Conservation (phyloP, 2,329 filamentous ascomycete genomes). For the Aspergillus sp. region DNA sequence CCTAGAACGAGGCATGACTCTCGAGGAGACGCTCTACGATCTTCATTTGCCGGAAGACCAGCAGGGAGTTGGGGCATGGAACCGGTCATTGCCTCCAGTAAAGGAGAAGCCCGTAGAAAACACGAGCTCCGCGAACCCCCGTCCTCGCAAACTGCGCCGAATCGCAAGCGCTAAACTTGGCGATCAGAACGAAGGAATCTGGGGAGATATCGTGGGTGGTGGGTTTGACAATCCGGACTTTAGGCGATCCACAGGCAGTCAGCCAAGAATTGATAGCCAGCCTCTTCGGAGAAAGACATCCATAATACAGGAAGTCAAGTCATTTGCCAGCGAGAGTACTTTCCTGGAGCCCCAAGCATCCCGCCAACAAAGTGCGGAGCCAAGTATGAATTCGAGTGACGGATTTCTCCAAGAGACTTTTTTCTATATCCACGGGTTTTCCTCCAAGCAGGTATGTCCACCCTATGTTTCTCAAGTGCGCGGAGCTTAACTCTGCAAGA, state of each 20-base stretch:
- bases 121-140: constrained; percentile 52
- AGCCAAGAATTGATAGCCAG: constrained; percentile 19
- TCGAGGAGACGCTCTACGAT: constrained; percentile 84
- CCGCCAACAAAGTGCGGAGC: constrained; percentile 14
- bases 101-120: constrained; percentile 36
- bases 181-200: constrained; percentile 78
- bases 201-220: constrained; percentile 76
- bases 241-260: constrained; percentile 25
- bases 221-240: constrained; percentile 28
- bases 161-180: constrained; percentile 81
- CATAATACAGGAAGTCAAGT: constrained; percentile 32
- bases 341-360: constrained; percentile 26
- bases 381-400: constrained; percentile 29
- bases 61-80: constrained; percentile 76
- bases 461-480: background rate
- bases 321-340: constrained; percentile 38
- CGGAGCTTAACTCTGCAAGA: constrained; percentile 23
- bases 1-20: constrained; percentile 78
- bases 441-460: constrained; percentile 49
- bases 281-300: constrained; percentile 17
- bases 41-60: constrained; percentile 66
- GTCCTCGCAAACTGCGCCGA: constrained; percentile 78
- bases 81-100: constrained; percentile 42
- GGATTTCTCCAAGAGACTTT: constrained; percentile 54
- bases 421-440: constrained; percentile 63